phyloP scores from a whole-genome alignment of 1,139 yeast species.

The Kodamaea suecica region DNA sequence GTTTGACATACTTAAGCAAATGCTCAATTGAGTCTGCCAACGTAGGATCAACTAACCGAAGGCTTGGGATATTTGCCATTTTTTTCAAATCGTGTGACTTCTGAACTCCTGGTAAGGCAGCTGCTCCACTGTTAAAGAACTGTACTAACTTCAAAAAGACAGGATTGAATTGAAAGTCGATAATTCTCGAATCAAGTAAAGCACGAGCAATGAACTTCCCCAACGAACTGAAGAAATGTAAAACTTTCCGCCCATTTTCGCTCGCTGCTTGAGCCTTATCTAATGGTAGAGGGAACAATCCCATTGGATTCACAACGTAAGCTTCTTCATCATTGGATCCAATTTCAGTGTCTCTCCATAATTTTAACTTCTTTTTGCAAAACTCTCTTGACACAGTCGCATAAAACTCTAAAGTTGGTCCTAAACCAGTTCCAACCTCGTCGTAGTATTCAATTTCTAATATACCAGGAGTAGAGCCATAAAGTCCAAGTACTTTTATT shows the following conservation, averaged over 20 bases:
- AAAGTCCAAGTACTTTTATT: constrained; percentile 68
- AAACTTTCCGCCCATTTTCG: constrained; percentile 41
- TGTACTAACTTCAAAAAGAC: constrained; percentile 57
- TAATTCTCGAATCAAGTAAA: constrained; percentile 76
- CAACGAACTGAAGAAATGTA: constrained; percentile 59
- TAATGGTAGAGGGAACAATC: constrained; percentile 76
- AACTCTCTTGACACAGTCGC: constrained; percentile 78
- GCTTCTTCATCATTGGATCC: constrained; percentile 26
- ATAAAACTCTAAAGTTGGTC: constrained; percentile 93
- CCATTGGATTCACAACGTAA: constrained; percentile 44
- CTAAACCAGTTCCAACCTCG: constrained; percentile 95
- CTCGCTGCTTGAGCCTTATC: constrained; percentile 24
- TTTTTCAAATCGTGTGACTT: constrained; percentile 23
- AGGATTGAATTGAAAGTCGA: constrained; percentile 77
- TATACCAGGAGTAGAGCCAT: constrained; percentile 77
- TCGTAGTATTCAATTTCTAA: constrained; percentile 85
- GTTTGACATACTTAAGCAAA: constrained; percentile 43
- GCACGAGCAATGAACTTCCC: constrained; percentile 90
- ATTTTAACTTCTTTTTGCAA: constrained; percentile 47
- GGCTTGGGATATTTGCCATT: constrained; percentile 36
- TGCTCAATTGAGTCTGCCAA: constrained; percentile 61
- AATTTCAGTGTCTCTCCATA: constrained; percentile 64
- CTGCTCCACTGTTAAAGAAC: constrained; percentile 21
- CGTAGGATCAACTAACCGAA: constrained; percentile 56
- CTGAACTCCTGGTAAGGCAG: constrained; percentile 3